Evolutionary conservation across 805 yeast species (phyloP).

Genomic region (Komagataella pseudopastoris): DNA sequence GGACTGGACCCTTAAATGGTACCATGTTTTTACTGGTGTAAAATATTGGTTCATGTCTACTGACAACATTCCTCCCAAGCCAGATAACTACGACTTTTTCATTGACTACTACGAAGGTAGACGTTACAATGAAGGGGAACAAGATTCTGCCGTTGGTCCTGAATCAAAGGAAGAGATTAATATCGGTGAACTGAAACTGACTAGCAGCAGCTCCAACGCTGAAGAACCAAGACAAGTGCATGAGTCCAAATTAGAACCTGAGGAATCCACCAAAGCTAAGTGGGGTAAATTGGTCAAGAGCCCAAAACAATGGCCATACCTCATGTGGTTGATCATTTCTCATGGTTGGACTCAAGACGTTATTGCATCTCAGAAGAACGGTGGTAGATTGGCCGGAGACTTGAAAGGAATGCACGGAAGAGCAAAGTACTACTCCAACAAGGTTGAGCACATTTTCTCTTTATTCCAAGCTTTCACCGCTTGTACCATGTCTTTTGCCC

Average conservation of each 20-base stretch:
- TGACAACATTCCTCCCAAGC: constrained; percentile 53
- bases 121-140: constrained; percentile 16
- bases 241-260: constrained; percentile 11
- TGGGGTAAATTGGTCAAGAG: constrained; percentile 27
- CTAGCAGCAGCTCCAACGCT: constrained; percentile 3
- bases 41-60: constrained; percentile 35
- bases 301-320: constrained; percentile 41
- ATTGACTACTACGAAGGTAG: constrained; percentile 59
- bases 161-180: constrained; percentile 11
- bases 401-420: constrained; percentile 36
- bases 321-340: constrained; percentile 31
- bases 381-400: constrained; percentile 28
- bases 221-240: constrained; percentile 2
- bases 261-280: constrained; percentile 7
- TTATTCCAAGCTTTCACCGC: constrained; percentile 63
- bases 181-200: constrained; percentile 5
- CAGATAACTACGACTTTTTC: constrained; percentile 39
- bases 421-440: constrained; percentile 58
- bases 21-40: constrained; percentile 46
- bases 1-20: constrained; percentile 56
- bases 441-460: constrained; percentile 55
- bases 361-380: constrained; percentile 28
- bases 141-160: neutral
- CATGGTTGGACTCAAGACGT: constrained; percentile 61
- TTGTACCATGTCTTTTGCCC: constrained; percentile 70